Base-by-base conservation (phyloP, 2,329 filamentous ascomycete genomes). In the Trichoderma oligosporum region DNA sequence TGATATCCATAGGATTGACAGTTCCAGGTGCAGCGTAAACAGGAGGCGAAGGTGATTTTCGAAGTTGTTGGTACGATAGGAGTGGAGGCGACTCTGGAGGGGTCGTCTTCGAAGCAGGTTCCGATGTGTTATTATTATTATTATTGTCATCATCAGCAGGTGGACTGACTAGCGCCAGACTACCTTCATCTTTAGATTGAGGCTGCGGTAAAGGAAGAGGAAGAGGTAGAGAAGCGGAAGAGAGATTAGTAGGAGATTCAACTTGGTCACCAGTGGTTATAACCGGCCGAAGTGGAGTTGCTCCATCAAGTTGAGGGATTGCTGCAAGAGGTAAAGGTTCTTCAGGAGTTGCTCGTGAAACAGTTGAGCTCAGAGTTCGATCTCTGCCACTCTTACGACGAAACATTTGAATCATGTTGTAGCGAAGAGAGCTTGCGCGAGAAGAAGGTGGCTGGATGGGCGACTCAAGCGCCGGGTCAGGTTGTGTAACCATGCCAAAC, bases 1-100 rank as follows among this genome's bases (percentile, higher is more conserved):
- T 81, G 27, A 82, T 76, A 47, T 80, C 77, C 74, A 80, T 80
- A 0, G 79, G 79, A 38, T 81, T 81, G 8, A 79, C 78, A 4
- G 78, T 81, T 31, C 76, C 77, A 3, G 75, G 74, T 1, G 73
- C 70, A 33, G 76, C 70, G 46, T 71, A 62, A 4, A 57, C 54
- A 11, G 72, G 66, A 42, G 71, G 67, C 18, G 67, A 67, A 47
- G 70, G 64, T 22, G 67, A 66, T 7, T 62, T 56, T 49, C 59
- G 62, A 33, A 66, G 62, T 42, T 63, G 66, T 52, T 60, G 60
- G 7, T 46, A 49, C 8, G 64, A 58, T 22, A 55, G 46, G 6
- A 65, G 63, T 20, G 24, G 16, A 36, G 67, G 63, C 14, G 68
- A 66, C 35, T 67, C 56, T 22, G 67, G 67, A 46, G 65, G 63